Base-by-base conservation (phyloP, 768 basidiomycete genomes). In the Russula emetica region DNA sequence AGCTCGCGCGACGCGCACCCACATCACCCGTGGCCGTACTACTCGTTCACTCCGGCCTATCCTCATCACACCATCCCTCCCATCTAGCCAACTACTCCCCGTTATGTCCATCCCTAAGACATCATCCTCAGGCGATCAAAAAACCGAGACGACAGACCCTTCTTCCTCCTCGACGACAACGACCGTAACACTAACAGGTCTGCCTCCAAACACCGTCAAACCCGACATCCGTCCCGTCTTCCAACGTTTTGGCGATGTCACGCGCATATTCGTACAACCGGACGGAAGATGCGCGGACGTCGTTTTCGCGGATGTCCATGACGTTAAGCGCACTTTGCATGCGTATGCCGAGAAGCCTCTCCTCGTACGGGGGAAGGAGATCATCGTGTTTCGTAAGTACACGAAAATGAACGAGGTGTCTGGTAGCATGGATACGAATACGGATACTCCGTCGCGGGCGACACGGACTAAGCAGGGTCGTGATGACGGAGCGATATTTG, bases 291-390 rank as follows among this genome's bases (percentile, higher is more conserved):
- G 32, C 24, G 63, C 63, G 5, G 63, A 64, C 5, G 52, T 61
- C 54, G 5, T 56, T 20, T 65, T 61, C 11, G 32, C 32, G 5
- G 55, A 61, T 11, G 40, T 14, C 3, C 16, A 45, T 16, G 49
- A 22, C 32, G 55, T 61, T 4, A 61, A 20, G 14, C 54, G 59
- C 10, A 36, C 54, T 0, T 45, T 64, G 49, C 55, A 56, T 13
- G 63, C 63, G 8, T 64, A 64, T 11, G 63, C 63, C 0, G 63
- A 64, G 40, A 9, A 18, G 24, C 63, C 55, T 3, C 13, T 64
- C 2, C 22, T 20, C 20, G 59, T 64, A 20, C 63, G 55, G 0
- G 63, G 59, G 14, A 14, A 1, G n/a, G 59, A 55, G 54, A n/a
- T 57, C 24, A 3, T 22, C 26, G 32, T 64, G 1, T 56, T 52